Evolutionary conservation across 2,329 filamentous ascomycete genomes (phyloP), one percentile per base, ranked within the genome.

Genomic region (Fusarium sp.): DNA sequence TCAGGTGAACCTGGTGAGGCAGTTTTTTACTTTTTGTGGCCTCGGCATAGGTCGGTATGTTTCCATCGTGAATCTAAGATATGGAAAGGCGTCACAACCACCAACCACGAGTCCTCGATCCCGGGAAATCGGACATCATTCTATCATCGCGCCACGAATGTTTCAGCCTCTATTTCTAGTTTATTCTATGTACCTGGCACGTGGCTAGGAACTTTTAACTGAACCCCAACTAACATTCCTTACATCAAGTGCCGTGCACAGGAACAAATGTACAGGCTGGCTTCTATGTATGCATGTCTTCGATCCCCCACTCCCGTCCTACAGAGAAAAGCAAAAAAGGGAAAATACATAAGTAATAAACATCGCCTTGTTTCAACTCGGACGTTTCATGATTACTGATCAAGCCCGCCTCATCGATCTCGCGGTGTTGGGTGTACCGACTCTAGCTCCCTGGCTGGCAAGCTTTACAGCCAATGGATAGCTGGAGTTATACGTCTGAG

Each of bases 331-430:
- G 20, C 15, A n/a, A n/a, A 39, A 11, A 49, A 29, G 17, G 8
- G 15, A 27, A 13, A 23, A 33, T 4, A 31, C 45, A 47, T 15
- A 25, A 21, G 15, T 21, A 21, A 35, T n/a, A 23, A 15, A n/a
- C 58, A 67, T 51, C 48, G 21, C 11, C 31, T 11, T 33, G 27
- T 23, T n/a, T 37, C 7, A 13, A 6, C 29, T 20, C 21, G 1
- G 18, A 17, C 14, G n/a, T 27, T 11, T 7, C 6, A 8, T 11
- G 55, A 61, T 66, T 52, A 69, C 31, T 69, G 55, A 56, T 62
- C 42, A 57, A 36, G 27, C 7, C 11, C 5, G 15, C 39, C 23
- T n/a, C 18, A 11, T 15, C 5, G 20, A 49, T 40, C 36, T 51
- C 51, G 25, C 20, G 3, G 36, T 18, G 31, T 52, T 17, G 36